Conservation (phyloP, 176 grass and related monocot genomes). For the Tuctoria greenei region DNA sequence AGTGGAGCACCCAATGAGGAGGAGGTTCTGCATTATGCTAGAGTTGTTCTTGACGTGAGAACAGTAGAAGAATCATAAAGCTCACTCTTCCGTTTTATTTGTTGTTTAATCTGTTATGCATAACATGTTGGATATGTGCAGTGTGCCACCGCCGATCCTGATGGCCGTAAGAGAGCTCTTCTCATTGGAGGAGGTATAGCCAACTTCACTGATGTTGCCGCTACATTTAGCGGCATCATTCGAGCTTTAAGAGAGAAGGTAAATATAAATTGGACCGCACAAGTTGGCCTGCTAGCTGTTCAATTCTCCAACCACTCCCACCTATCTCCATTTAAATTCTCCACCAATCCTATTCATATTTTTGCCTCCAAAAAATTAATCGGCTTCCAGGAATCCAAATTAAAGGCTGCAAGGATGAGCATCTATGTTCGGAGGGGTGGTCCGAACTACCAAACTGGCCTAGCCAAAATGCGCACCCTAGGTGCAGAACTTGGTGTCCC, state of each 20-base stretch:
- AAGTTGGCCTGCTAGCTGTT: conserved; percentile 13
- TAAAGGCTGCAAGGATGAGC: conserved; percentile 86
- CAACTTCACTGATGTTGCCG: conserved; percentile 95
- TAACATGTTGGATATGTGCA: conserved; percentile 26
- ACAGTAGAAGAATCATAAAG: not conserved
- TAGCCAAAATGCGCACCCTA: conserved; percentile 88
- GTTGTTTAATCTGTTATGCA: not conserved
- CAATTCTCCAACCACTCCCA: conserved; percentile 29
- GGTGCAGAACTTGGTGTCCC: conserved; percentile 76
- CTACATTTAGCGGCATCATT: conserved; percentile 92
- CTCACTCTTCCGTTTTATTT: not conserved
- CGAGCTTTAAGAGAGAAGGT: conserved; percentile 94
- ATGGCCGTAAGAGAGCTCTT: conserved; percentile 87
- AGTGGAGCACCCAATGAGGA: conserved; percentile 96
- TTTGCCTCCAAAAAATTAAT: conserved; percentile 4
- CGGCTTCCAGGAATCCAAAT: conserved; percentile 71
- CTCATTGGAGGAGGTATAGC: conserved; percentile 95
- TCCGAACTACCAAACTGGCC: conserved; percentile 91
- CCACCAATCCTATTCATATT: conserved; percentile 27
- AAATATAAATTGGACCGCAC: conserved; percentile 1
- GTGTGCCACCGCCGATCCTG: conserved; percentile 85
- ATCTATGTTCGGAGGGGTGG: conserved; percentile 94
- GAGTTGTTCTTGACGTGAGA: conserved; percentile 92
- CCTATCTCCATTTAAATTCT: conserved; percentile 26
- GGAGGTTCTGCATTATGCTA: conserved; percentile 92